Base-by-base conservation (phyloP, 106 monocot species). In the Dioscorea zingiberensis region DNA sequence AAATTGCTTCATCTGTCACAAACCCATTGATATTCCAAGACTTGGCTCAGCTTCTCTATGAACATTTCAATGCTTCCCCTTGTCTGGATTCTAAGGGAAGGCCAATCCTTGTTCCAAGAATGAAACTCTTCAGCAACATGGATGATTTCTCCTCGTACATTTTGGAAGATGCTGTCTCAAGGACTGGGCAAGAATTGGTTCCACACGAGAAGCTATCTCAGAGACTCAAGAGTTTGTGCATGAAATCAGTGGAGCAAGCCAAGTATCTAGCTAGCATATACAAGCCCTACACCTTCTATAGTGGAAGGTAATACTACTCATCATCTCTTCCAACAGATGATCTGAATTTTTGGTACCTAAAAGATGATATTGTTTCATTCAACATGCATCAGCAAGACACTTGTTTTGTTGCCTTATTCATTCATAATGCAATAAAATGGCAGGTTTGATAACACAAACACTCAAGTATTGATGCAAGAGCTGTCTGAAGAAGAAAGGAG, bases 251-350 rank as follows among this genome's bases (percentile, higher is more conserved):
- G 5, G 90, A 90, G 64, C 94, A 87, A 65, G 77, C 75, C 25
- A 84, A 79, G 66, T 58, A 90, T 67, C 68, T 94, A 63, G 94
- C 90, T 24, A 69, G 44, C n/a, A 79, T 94, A 56, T 94, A 90
- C 64, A 69, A 87, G 64, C 90, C 94, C 8, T 94, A 90, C 60
- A 87, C 87, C 23, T 94, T 90, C 77, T 90, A 90, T 30, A 29
- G 68, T 29, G 90, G 90, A 61, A 90, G 94, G 94, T 89, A 45
- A 80, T 73, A 49, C 60, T 48, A 32, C 15, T 48, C 10, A 13
- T 21, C 18, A 30, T 56, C 56, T 1, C 18, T 47, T n/a, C n/a
- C n/a, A n/a, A n/a, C n/a, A n/a, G n/a, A n/a, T n/a, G n/a, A n/a
- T n/a, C n/a, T n/a, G n/a, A 10, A 38, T 8, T 38, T 6, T 38